phyloP scores from a whole-genome alignment of 495 filamentous ascomycete genomes.

The Aspergillus affinis region DNA sequence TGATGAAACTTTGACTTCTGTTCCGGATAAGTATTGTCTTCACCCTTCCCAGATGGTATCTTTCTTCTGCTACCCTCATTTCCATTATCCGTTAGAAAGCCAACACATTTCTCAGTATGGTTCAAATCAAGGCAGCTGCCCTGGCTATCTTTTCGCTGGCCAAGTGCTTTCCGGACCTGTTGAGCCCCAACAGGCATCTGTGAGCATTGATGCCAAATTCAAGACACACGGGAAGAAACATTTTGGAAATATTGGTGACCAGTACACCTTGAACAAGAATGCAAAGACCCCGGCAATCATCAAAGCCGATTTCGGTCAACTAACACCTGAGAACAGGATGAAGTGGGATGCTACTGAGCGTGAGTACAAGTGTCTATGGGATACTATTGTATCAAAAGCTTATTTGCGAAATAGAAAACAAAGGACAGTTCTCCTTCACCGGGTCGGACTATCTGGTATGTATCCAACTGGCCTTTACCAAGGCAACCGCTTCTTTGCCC shows the following conservation, averaged over 20 bases:
- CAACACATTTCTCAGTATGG: too few species aligned
- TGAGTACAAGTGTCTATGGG: too few species aligned
- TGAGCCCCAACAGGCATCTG: conserved; percentile 8
- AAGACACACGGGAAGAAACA: conserved; percentile 20
- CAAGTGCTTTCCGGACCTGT: conserved; percentile 3
- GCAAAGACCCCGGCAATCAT: conserved; percentile 32
- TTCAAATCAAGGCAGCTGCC: too few species aligned
- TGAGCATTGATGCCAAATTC: conserved; percentile 17
- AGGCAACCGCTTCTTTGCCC: neutral
- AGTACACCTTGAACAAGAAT: conserved; percentile 21
- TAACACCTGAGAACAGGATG: conserved; percentile 59
- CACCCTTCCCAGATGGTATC: too few species aligned
- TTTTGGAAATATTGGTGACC: conserved; percentile 29
- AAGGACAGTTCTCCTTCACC: conserved; percentile 43
- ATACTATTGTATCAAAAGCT: too few species aligned
- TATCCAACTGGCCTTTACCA: neutral
- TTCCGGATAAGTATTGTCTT: too few species aligned
- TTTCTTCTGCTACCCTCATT: too few species aligned
- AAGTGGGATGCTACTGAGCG: conserved; percentile 51
- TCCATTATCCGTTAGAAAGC: too few species aligned
- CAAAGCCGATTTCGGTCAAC: conserved; percentile 47
- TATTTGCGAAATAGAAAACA: conserved; percentile 25
- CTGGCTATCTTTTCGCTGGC: too few species aligned
- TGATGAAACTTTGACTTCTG: too few species aligned
- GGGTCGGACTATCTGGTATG: conserved; percentile 43